A percentile compares a stretch with the other conserved stretches of the same genome.
Conservation (phyloP, 352 stramenopile species). For the Phytopythium helicoides region DNA sequence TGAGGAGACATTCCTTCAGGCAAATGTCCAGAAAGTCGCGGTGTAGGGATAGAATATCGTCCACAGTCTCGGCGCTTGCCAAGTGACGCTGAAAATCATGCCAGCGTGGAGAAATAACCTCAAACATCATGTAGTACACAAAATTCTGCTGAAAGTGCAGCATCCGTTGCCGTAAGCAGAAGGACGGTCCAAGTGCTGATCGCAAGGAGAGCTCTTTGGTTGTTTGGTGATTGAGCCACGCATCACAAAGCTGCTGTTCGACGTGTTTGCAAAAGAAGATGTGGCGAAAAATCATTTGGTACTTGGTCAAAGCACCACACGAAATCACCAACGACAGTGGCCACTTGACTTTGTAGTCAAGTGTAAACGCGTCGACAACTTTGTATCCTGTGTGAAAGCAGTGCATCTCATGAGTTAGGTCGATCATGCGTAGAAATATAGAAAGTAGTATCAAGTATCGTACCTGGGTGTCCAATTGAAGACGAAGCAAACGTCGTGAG, state of each 20-base stretch:
- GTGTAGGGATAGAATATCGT: constrained; percentile 95
- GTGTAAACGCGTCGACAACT: constrained; percentile 95
- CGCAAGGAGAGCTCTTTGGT: constrained; percentile 90
- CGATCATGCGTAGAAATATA: too few species aligned
- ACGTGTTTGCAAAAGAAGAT: constrained; percentile 99
- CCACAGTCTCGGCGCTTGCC: constrained; percentile 78
- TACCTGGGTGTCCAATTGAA: constrained; percentile 55
- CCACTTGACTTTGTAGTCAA: constrained; percentile 97
- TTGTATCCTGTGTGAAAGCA: constrained; percentile 75
- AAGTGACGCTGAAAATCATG: constrained; percentile 89
- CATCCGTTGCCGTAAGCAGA: constrained; percentile 97
- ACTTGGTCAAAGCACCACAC: constrained; percentile 92
- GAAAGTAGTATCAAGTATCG: too few species aligned
- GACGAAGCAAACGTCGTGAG: constrained; percentile 72
- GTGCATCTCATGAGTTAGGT: too few species aligned
- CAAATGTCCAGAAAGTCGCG: constrained; percentile 95
- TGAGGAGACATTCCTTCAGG: constrained; percentile 97
- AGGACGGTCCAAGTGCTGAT: constrained; percentile 88
- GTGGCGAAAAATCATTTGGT: constrained; percentile 99
- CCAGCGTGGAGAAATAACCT: constrained; percentile 94
- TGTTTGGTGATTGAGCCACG: constrained; percentile 96
- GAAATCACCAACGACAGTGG: constrained; percentile 97
- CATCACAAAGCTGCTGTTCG: constrained; percentile 93
- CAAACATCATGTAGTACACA: constrained; percentile 98
- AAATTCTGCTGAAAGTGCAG: constrained; percentile 99